A percentile compares a stretch with the other conserved stretches of the same genome.
These are phyloP conservation scores for Oligophagozyma castellii DNA, from an alignment of 1,139 yeast genomes.

Conservation along the genomic window DNA sequence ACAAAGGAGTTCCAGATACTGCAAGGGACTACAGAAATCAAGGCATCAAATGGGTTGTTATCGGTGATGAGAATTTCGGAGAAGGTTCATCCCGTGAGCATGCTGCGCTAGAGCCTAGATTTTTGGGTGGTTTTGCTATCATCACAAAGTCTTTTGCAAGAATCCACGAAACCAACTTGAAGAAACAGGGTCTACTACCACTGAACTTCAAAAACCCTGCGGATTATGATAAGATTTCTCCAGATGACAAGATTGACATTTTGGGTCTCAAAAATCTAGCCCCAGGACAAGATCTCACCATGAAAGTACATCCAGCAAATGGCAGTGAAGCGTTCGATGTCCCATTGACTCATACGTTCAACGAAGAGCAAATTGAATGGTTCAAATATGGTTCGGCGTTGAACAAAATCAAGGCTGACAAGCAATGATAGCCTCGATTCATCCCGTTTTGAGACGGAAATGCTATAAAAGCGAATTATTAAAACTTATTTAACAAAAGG, in stretches of 20 bases:
- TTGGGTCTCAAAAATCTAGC: constrained; percentile 74
- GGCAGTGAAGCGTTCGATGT: constrained; percentile 81
- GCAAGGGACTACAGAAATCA: constrained; percentile 90
- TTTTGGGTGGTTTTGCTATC: constrained; percentile 95
- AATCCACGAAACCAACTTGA: constrained; percentile 88
- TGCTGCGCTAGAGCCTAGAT: constrained; percentile 99
- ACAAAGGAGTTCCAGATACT: constrained; percentile 92
- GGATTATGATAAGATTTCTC: constrained; percentile 90
- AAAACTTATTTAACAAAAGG: too few species aligned
- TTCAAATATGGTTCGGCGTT: constrained; percentile 98
- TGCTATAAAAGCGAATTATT: too few species aligned
- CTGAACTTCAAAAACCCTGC: constrained; percentile 79
- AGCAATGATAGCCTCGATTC: too few species aligned
- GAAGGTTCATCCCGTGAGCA: constrained; percentile 99
- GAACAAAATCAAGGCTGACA: constrained; percentile 73
- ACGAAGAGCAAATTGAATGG: constrained; percentile 95
- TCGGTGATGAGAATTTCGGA: constrained; percentile 98
- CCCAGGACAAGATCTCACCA: constrained; percentile 80
- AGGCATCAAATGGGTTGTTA: constrained; percentile 90
- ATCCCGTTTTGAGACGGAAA: too few species aligned
- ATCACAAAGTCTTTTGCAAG: constrained; percentile 97
- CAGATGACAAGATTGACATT: constrained; percentile 80
- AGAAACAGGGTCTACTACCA: constrained; percentile 96
- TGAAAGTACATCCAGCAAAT: constrained; percentile 82
- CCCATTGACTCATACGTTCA: constrained; percentile 89